These are phyloP conservation scores for Ceratocystiopsis brevicomis DNA, from an alignment of 2,329 filamentous ascomycete genomes.

Conservation along the genomic window DNA sequence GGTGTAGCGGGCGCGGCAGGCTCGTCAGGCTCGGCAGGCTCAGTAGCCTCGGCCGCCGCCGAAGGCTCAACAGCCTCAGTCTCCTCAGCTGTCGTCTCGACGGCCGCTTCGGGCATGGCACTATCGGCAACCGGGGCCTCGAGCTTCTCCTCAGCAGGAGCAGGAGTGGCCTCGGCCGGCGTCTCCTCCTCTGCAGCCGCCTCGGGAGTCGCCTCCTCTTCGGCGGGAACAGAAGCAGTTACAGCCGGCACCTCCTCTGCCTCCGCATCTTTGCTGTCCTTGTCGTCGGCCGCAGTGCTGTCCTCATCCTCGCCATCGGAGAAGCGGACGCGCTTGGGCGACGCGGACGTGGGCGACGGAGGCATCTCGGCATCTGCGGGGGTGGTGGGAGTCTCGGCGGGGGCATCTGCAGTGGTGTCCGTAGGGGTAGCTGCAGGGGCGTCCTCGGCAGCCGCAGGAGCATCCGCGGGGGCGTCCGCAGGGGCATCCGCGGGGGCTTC, in stretches of 20 bases:
- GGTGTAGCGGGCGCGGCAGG: no score
- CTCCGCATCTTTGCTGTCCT: not conserved
- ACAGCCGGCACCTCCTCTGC: not conserved
- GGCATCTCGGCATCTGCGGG: not conserved
- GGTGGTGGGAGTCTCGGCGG: not conserved
- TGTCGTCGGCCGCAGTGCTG: not conserved
- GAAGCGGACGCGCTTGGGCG: not conserved
- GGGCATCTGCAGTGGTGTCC: not conserved
- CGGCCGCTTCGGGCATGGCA: no score
- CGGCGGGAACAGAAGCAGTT: not conserved
- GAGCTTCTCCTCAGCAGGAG: no score
- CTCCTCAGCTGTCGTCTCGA: no score
- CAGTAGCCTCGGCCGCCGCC: no score
- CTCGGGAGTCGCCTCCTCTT: no score
- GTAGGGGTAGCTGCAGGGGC: not conserved
- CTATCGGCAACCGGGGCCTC: no score
- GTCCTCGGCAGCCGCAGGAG: not conserved
- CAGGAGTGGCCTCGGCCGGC: no score
- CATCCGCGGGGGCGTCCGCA: not conserved
- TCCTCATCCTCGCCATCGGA: not conserved
- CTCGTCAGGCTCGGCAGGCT: no score
- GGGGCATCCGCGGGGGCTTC: not conserved
- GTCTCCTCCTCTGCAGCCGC: no score
- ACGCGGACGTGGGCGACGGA: not conserved
- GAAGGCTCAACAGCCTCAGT: no score